Conservation (phyloP, 495 filamentous ascomycete genomes). For the Trichodelitschia bisporula region DNA sequence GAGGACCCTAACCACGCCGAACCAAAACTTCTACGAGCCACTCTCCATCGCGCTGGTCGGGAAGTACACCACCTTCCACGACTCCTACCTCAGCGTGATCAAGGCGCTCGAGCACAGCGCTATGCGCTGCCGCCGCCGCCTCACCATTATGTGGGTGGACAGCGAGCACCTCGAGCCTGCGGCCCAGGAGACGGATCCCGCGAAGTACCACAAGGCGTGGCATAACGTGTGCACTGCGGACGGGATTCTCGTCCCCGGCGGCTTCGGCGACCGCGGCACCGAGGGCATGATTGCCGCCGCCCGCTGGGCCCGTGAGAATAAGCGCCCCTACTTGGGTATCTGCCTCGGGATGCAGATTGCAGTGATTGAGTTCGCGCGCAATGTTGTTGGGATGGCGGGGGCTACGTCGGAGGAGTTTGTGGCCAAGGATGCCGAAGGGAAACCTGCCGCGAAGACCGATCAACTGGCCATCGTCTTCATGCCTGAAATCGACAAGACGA, state of each 20-base stretch:
- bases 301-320: conserved; percentile 61
- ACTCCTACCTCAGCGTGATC: conserved; percentile 59
- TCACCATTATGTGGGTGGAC: conserved; percentile 66
- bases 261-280: conserved; percentile 62
- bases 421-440: conserved; percentile 9
- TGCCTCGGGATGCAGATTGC: conserved; percentile 92
- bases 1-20: conserved; percentile 40
- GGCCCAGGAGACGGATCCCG: conserved; percentile 29
- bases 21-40: conserved; percentile 28
- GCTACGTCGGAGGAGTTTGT: conserved; percentile 43
- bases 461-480: conserved; percentile 67
- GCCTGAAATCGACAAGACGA: conserved; percentile 57
- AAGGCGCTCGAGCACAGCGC: conserved; percentile 78
- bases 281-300: conserved; percentile 73
- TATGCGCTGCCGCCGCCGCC: conserved; percentile 61
- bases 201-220: conserved; percentile 77
- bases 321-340: conserved; percentile 66
- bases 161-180: conserved; percentile 53
- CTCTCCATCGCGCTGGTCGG: conserved; percentile 76
- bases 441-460: conserved; percentile 22
- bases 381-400: conserved; percentile 32
- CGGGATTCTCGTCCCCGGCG: conserved; percentile 48
- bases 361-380: conserved; percentile 69
- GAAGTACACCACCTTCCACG: conserved; percentile 65
- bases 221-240: conserved; percentile 43